Base-by-base conservation (phyloP, 345 rosid species). In the Eucalyptus regnans region DNA sequence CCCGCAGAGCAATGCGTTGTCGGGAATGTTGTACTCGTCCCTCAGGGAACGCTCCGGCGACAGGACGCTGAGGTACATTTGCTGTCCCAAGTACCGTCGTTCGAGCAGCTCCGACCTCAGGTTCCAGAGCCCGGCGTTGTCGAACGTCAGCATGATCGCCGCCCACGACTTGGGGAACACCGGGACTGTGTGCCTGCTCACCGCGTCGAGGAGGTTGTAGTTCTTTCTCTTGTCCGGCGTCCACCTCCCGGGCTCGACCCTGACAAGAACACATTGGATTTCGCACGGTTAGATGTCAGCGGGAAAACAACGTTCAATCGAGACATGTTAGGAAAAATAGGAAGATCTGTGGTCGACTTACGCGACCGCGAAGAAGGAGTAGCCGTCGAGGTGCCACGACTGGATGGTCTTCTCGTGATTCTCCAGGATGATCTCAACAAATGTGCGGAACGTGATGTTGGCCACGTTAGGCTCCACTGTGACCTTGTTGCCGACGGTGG, bases 131-230 rank as follows among this genome's bases (percentile, higher is more conserved):
- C 93, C 93, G n/a, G 90, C 89, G 27, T 92, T 92, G 89, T 92
- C 93, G 79, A 92, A 92, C 12, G 93, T 90, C 62, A 89, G 86
- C 87, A 90, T 79, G 20, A 92, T 89, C 29, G 93, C 93, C 4
- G 93, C 93, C 93, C 93, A 92, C 3, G 92, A 90, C 49, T 92
- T 90, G 11, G 93, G 93, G 88, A 89, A 92, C 62, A 92, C 93
- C 23, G 90, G 93, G 64, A 92, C 43, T 12, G 93, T 90, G 58
- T 91, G 91, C 81, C 93, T 89, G 89, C 93, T 92, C 89, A 92
- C 93, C 25, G 92, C 93, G 14, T 92, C 93, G 22, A 92, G 89
- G 41, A 89, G 88, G 88, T 92, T 92, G 86, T 91, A 91, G 86
- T 49, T 80, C 90, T 89, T 89, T 71, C 93, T 91, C 91, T 90